phyloP scores from a whole-genome alignment of 225 moss, liverwort and hornwort species.

The Pseudisothecium myosuroides region DNA sequence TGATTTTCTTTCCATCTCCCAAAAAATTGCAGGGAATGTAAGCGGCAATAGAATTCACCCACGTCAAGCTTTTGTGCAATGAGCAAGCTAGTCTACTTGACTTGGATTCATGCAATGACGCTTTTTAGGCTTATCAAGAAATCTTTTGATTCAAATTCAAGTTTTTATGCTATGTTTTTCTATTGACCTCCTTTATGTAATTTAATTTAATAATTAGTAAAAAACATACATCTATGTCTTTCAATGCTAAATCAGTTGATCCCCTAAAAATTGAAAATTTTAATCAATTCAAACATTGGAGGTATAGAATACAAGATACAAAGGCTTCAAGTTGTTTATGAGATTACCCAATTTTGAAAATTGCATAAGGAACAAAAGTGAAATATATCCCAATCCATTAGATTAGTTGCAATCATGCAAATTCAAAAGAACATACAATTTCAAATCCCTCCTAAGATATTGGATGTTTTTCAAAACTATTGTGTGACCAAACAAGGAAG shows the following conservation, averaged over 20 bases:
- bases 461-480: neutral
- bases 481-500: neutral
- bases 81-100: neutral
- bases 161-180: fast-evolving
- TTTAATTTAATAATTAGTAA: neutral
- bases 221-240: too few relatives aligned
- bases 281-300: neutral
- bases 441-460: neutral
- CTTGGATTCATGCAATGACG: neutral
- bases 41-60: neutral
- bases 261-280: neutral
- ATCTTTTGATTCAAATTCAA: neutral
- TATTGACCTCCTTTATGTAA: fast-evolving
- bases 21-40: too few relatives aligned
- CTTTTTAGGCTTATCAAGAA: neutral
- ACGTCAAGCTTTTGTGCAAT: neutral
- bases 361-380: neutral
- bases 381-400: neutral
- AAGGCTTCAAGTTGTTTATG: neutral
- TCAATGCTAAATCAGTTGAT: neutral
- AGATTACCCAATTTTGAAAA: neutral
- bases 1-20: neutral
- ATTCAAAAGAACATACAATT: neutral
- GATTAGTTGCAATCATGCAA: neutral
- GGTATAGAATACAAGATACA: neutral